Conservation (phyloP, 2,329 filamentous ascomycete genomes). For the Podosphaera xanthii region DNA sequence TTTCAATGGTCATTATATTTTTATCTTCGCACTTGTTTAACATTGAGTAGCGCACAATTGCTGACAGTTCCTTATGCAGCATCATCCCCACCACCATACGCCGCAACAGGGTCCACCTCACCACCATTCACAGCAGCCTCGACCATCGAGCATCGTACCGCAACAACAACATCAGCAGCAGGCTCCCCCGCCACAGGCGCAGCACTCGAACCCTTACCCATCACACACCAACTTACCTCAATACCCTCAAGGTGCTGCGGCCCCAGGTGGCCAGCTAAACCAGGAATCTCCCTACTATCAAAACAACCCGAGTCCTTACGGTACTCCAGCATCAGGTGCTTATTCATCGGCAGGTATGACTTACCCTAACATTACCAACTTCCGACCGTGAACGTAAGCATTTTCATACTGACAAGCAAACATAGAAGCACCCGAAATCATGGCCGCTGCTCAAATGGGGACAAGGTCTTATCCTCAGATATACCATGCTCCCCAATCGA, state of each 20-base stretch:
- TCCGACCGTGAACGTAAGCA: not conserved
- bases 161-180: constrained; percentile 45
- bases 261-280: constrained; percentile 34
- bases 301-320: constrained; percentile 62
- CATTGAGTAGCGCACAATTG: constrained; percentile 5
- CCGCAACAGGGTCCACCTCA: constrained; percentile 46
- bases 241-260: constrained; percentile 45
- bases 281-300: constrained; percentile 60
- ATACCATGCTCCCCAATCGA: constrained; percentile 88
- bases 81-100: constrained; percentile 42
- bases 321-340: constrained; percentile 55
- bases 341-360: constrained; percentile 64
- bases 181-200: constrained; percentile 29
- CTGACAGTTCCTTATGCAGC: constrained; percentile 27
- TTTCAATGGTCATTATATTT: constrained; percentile 16
- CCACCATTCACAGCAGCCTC: constrained; percentile 43
- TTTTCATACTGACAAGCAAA: constrained; percentile 8
- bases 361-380: constrained; percentile 2
- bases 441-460: constrained; percentile 45
- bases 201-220: constrained; percentile 45
- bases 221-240: constrained; percentile 41
- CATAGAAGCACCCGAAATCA: constrained; percentile 39
- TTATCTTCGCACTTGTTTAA: constrained; percentile 7
- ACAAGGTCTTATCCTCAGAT: constrained; percentile 59
- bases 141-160: constrained; percentile 50